Evolutionary conservation across 2,329 filamentous ascomycete genomes (phyloP).

Genomic region (Ambrosiella beaveri): DNA sequence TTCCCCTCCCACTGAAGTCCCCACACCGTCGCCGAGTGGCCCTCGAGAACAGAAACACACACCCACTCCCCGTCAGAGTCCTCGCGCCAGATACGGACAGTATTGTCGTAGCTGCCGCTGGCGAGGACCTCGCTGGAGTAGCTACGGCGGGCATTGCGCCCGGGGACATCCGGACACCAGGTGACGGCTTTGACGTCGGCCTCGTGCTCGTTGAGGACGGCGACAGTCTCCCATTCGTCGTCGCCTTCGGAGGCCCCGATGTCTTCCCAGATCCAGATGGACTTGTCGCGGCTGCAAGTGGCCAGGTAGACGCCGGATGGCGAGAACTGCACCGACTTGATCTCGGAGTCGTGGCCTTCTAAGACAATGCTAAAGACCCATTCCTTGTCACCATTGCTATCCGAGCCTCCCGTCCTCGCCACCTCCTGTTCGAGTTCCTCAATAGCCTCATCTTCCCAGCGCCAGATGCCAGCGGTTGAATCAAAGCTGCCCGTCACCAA

Average conservation of each 20-base stretch:
- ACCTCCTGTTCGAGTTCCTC: slow-evolving; percentile 13
- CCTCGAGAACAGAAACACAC: slow-evolving; percentile 65
- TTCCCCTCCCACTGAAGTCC: slow-evolving; percentile 53
- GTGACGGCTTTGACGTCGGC: slow-evolving; percentile 88
- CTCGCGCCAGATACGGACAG: slow-evolving; percentile 73
- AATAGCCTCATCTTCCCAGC: slow-evolving; percentile 28
- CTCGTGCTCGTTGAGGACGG: slow-evolving; percentile 84
- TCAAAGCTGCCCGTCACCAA: slow-evolving; percentile 91
- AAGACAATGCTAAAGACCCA: slow-evolving; percentile 88
- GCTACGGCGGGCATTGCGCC: slow-evolving; percentile 26
- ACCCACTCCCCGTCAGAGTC: slow-evolving; percentile 84
- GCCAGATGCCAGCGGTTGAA: slow-evolving; percentile 74
- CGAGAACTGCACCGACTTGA: slow-evolving; percentile 63
- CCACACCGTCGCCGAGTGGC: slow-evolving; percentile 81
- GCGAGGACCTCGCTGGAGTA: slow-evolving; percentile 58
- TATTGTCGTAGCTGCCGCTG: slow-evolving; percentile 88
- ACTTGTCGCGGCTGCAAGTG: slow-evolving; percentile 83
- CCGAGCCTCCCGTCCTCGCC: slow-evolving; percentile 15
- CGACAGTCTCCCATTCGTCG: slow-evolving; percentile 93
- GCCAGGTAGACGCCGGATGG: slow-evolving; percentile 64
- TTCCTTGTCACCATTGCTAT: slow-evolving; percentile 39
- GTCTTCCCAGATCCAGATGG: slow-evolving; percentile 98
- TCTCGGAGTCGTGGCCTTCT: slow-evolving; percentile 88
- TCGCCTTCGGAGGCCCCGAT: slow-evolving; percentile 55
- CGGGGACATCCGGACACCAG: slow-evolving; percentile 62